phyloP scores from a whole-genome alignment of 192 early-diverging fungal genomes.

The Linnemannia zychae region DNA sequence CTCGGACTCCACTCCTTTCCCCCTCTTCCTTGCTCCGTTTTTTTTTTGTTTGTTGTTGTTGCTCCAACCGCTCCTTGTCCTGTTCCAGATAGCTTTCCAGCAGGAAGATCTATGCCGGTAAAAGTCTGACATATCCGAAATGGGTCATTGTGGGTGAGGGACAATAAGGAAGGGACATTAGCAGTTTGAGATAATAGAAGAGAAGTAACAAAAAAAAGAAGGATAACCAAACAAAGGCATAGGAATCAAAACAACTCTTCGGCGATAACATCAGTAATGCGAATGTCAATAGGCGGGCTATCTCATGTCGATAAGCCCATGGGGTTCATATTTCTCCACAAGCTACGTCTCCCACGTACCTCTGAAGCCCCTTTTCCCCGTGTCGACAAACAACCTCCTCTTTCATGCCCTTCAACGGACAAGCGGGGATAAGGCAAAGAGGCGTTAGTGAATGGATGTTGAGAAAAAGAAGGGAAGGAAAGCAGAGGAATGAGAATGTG shows the following conservation, averaged over 20 bases:
- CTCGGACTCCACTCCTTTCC: not conserved
- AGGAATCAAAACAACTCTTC: conserved; percentile 1
- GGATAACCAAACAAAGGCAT: not conserved
- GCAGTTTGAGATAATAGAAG: not conserved
- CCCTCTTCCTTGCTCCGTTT: not conserved
- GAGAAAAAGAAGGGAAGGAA: not conserved
- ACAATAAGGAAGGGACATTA: not conserved
- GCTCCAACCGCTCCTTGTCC: not conserved
- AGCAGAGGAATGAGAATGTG: not conserved
- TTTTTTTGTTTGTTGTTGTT: not conserved
- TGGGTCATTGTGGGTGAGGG: not conserved
- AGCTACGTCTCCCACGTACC: not conserved
- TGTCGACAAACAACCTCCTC: not conserved
- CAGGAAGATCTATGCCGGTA: not conserved
- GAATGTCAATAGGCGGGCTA: not conserved
- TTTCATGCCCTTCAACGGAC: not conserved
- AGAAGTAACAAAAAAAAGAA: not conserved
- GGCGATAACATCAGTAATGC: conserved; percentile 1
- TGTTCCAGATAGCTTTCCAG: not conserved
- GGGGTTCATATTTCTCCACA: not conserved
- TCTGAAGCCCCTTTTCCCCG: not conserved
- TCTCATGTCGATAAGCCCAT: not conserved
- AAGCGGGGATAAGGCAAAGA: not conserved
- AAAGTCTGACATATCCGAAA: conserved; percentile 7
- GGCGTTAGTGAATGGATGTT: not conserved